Conservation (phyloP, 1,284 basidiomycete genomes). For the Ceratobasidium sp. region DNA sequence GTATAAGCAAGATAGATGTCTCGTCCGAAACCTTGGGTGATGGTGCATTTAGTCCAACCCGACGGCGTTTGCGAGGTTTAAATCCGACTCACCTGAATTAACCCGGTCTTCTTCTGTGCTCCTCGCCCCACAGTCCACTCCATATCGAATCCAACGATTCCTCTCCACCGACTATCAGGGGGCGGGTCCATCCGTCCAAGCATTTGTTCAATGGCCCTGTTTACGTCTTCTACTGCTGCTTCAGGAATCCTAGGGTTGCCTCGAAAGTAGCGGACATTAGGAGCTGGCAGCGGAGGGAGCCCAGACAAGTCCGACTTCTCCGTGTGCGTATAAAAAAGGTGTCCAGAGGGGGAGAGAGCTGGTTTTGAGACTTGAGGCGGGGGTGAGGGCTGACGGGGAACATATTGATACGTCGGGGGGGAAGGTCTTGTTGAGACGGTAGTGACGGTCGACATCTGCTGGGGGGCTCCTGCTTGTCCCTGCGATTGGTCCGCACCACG, state of each 20-base stretch:
- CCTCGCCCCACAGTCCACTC: conserved; percentile 43
- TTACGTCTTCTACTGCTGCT: background rate
- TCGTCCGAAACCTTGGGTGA: conserved; percentile 41
- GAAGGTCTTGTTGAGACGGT: background rate
- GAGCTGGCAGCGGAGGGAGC: conserved; percentile 8
- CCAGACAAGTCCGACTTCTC: background rate
- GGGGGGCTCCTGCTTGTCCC: background rate
- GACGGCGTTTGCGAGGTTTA: no score
- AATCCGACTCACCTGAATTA: conserved; percentile 29
- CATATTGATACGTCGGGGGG: no score
- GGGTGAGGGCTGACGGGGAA: background rate
- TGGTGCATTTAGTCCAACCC: no score
- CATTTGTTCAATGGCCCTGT: conserved; percentile 25
- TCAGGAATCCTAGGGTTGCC: no score
- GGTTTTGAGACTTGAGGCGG: background rate
- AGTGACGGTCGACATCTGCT: conserved; percentile 27
- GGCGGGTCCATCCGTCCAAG: conserved; percentile 11
- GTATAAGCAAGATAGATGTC: conserved; percentile 44
- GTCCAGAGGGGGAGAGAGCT: conserved; percentile 6
- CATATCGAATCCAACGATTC: conserved; percentile 48
- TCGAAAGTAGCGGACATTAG: conserved; percentile 20
- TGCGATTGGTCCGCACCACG: conserved; percentile 1
- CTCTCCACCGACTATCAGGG: conserved; percentile 39
- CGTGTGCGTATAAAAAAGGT: conserved; percentile 26
- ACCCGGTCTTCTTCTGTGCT: conserved; percentile 26